These are phyloP conservation scores for Crithidia mellificae DNA, from an alignment of 208 protist species.

Conservation along the genomic window DNA sequence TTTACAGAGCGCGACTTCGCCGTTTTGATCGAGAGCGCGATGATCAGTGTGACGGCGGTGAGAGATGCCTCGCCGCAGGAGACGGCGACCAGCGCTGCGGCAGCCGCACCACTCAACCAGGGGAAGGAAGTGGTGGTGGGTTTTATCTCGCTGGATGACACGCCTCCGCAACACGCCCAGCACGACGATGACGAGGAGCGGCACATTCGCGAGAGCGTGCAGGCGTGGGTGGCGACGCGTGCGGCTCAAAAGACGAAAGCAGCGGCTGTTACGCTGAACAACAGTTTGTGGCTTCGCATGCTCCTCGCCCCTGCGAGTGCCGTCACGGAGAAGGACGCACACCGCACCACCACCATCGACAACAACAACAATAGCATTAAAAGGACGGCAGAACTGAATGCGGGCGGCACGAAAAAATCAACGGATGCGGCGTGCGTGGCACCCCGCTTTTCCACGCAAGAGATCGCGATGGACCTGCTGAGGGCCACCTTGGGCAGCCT, in stretches of 20 bases:
- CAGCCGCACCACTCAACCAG: not conserved
- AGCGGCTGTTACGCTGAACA: conserved; percentile 25
- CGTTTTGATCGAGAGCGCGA: conserved; percentile 64
- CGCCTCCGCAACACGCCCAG: not conserved
- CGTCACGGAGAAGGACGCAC: conserved; percentile 4
- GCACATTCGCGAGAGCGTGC: not conserved
- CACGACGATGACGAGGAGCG: not conserved
- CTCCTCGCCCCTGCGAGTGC: conserved; percentile 45
- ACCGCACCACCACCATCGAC: not conserved
- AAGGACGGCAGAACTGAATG: too few species aligned
- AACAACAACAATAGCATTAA: too few species aligned
- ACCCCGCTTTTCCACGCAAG: not conserved
- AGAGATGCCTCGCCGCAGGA: conserved; percentile 24
- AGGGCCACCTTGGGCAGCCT: conserved; percentile 44
- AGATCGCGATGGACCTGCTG: conserved; percentile 50
- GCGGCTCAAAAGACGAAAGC: conserved; percentile 14
- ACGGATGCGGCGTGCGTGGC: not conserved
- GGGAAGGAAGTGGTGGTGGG: conserved; percentile 40
- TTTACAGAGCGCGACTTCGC: conserved; percentile 42
- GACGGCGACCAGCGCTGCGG: too few species aligned
- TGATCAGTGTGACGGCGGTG: conserved; percentile 67
- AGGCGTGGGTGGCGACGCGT: not conserved
- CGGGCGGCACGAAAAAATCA: too few species aligned
- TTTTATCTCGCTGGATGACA: conserved; percentile 55
- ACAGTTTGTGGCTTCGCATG: conserved; percentile 78